Evolutionary conservation across 2,329 filamentous ascomycete species (phyloP).

Genomic region (Colletotrichum liriopes): DNA sequence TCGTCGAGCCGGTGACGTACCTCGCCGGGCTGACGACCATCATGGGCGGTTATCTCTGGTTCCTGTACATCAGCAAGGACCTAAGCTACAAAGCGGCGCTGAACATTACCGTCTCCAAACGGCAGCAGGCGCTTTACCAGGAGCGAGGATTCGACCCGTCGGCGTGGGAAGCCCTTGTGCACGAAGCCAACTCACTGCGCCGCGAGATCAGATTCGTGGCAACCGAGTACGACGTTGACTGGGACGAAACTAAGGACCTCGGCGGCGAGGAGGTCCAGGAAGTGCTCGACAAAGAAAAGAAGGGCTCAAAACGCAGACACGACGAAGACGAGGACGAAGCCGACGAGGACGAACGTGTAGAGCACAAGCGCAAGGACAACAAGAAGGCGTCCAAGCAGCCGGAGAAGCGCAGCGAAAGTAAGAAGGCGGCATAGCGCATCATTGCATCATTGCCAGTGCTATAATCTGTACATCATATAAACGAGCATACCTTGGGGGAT

Average conservation of each 20-base stretch:
- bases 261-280: slow-evolving; percentile 76
- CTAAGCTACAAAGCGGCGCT: slow-evolving; percentile 89
- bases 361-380: slow-evolving; percentile 52
- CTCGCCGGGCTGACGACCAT: slow-evolving; percentile 88
- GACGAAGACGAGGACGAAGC: slow-evolving; percentile 56
- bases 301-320: slow-evolving; percentile 54
- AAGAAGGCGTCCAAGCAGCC: slow-evolving; percentile 49
- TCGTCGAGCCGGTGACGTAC: slow-evolving; percentile 93
- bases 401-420: slow-evolving; percentile 37
- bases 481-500: not conserved
- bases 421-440: slow-evolving; percentile 24
- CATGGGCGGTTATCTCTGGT: slow-evolving; percentile 94
- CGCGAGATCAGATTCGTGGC: slow-evolving; percentile 86
- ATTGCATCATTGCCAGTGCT: not conserved
- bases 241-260: slow-evolving; percentile 84
- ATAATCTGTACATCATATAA: slow-evolving; percentile 24
- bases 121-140: slow-evolving; percentile 84
- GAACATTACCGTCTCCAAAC: slow-evolving; percentile 86
- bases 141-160: slow-evolving; percentile 81
- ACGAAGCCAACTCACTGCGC: slow-evolving; percentile 84
- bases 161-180: slow-evolving; percentile 84
- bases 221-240: slow-evolving; percentile 90
- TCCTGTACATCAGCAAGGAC: slow-evolving; percentile 92
- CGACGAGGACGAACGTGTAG: slow-evolving; percentile 54
- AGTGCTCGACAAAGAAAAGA: slow-evolving; percentile 68